Conservation (phyloP, 441 rosid species). For the Adansonia gregorii region DNA sequence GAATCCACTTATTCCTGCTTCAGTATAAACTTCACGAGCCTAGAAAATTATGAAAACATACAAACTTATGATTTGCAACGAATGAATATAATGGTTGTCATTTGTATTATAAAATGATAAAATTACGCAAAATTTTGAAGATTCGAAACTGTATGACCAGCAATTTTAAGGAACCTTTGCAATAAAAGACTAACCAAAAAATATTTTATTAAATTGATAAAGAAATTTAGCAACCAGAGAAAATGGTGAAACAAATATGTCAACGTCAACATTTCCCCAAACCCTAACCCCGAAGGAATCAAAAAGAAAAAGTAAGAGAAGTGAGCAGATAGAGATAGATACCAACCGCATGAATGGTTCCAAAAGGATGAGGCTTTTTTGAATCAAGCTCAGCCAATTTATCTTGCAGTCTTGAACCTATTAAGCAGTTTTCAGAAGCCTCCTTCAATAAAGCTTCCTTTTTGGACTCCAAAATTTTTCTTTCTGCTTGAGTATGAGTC, state of each 20-base stretch:
- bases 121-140: neutral
- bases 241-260: constrained; percentile 9
- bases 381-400: constrained; percentile 62
- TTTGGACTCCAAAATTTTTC: constrained; percentile 59
- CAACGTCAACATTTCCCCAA: neutral
- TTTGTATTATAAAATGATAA: neutral
- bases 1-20: constrained; percentile 67
- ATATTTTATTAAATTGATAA: neutral
- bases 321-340: constrained; percentile 12
- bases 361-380: constrained; percentile 56
- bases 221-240: neutral
- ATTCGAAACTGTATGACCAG: neutral
- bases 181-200: constrained; percentile 1
- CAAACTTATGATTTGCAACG: neutral
- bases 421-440: constrained; percentile 48
- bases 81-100: constrained; percentile 10
- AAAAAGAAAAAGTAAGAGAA: constrained; percentile 22
- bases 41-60: constrained; percentile 24
- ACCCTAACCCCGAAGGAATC: neutral
- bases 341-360: constrained; percentile 64
- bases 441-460: constrained; percentile 57
- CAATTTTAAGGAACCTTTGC: neutral
- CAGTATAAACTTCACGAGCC: constrained; percentile 61
- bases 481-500: constrained; percentile 81
- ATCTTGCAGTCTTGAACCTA: constrained; percentile 42